Conservation (phyloP, 805 yeast species). For the Ogataea corticis region DNA sequence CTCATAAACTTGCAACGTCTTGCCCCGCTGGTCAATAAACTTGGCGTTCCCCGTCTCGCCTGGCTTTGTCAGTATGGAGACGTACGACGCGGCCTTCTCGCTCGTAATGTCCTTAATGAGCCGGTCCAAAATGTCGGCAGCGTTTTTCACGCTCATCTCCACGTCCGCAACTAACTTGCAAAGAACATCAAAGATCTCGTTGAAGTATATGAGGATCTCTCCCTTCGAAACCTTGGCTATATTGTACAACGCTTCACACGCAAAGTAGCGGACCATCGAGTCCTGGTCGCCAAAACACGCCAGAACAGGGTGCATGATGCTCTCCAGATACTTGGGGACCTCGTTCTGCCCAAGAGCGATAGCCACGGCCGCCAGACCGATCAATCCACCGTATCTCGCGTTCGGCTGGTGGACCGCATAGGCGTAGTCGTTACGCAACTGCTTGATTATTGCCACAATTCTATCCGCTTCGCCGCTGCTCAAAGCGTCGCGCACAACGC, state of each 20-base stretch:
- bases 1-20: constrained; percentile 59
- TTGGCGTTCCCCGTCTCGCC: constrained; percentile 41
- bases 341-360: constrained; percentile 87
- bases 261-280: constrained; percentile 94
- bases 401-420: constrained; percentile 82
- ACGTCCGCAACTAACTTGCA: constrained; percentile 89
- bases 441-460: constrained; percentile 65
- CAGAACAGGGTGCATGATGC: constrained; percentile 87
- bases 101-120: constrained; percentile 92
- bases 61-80: constrained; percentile 57
- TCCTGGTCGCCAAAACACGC: constrained; percentile 97
- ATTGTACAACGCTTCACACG: constrained; percentile 93
- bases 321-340: constrained; percentile 79
- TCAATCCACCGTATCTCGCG: constrained; percentile 92
- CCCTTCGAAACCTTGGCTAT: constrained; percentile 97
- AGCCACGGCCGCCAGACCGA: constrained; percentile 94
- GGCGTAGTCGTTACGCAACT: constrained; percentile 73
- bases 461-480: constrained; percentile 60
- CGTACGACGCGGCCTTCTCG: constrained; percentile 88
- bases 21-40: constrained; percentile 56
- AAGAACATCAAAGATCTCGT: constrained; percentile 90
- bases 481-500: constrained; percentile 68
- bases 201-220: constrained; percentile 85
- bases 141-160: constrained; percentile 89
- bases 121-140: constrained; percentile 90